Base-by-base conservation (phyloP, 352 stramenopile species). In the Blastocystis sp. region DNA sequence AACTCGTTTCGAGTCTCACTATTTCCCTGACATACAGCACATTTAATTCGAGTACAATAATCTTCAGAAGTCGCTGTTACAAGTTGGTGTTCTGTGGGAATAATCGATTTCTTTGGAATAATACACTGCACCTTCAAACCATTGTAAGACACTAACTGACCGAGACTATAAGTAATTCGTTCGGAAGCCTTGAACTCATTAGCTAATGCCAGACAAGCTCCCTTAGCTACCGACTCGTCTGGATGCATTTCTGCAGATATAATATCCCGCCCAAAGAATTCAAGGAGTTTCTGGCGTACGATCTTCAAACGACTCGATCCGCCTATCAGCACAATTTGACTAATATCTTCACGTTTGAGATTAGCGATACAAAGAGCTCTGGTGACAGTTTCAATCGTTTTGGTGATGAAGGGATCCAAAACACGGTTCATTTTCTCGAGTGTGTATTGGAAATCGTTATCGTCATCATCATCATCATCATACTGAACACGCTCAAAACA, bases 361-460 rank as follows among this genome's bases (percentile, higher is more conserved):
- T 33, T 22, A 19, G 27, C 17, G 15, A 69, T 56, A 44, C 51
- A 66, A 1, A 84, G 30, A 56, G 98, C 96, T 91, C 96, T 97
- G 84, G 95, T 92, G 11, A 98, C 96, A 9, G 96, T 96, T 22
- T 42, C 7, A 15, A 84, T 64, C 0, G 73, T 68, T 13, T 53
- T 3, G 7, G n/a, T 17, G 53, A 84, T 66, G 22, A 44, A 35
- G 0, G 13, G 13, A 9, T 44, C 19, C 42, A 84, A n/a, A 7
- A 84, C 40, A 48, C 3, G 9, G 9, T 48, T 48, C 40, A 48
- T 48, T 48, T 9, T 48, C 40, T 48, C 40, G 9, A 48, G 3
- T 9, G 40, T 48, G 40, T 48, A 48, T 48, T 48, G 3, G 40
- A 48, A 9, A 9, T 48, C 40, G 40, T 48, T 48, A 48, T 48